These are phyloP conservation scores for Mortierella sp. DNA, from an alignment of 371 early-diverging fungal genomes.

Conservation along the genomic window DNA sequence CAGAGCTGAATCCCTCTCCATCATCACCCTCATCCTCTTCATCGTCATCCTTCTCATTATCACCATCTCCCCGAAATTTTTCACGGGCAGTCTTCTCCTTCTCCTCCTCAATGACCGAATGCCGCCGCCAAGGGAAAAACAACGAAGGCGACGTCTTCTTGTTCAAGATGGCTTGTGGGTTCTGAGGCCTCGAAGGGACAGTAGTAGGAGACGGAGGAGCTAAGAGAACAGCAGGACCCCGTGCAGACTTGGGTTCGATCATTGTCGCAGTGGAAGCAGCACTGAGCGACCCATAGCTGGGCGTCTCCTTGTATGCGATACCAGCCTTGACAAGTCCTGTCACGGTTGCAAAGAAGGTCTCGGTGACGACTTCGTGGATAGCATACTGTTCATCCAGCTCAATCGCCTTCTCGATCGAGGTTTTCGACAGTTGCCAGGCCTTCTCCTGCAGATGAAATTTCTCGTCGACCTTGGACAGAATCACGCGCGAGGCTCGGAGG, in stretches of 20 bases:
- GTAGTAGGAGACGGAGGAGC: background rate
- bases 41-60: slow-evolving; percentile 6
- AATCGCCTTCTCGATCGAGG: slow-evolving; percentile 64
- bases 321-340: slow-evolving; percentile 71
- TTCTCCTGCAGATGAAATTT: slow-evolving; percentile 63
- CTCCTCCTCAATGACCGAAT: slow-evolving; percentile 37
- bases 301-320: slow-evolving; percentile 71
- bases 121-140: slow-evolving; percentile 8
- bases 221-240: background rate
- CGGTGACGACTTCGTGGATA: slow-evolving; percentile 67
- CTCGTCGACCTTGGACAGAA: slow-evolving; percentile 63
- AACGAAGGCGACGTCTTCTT: background rate
- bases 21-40: background rate
- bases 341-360: slow-evolving; percentile 64
- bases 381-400: slow-evolving; percentile 71
- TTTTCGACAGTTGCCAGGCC: slow-evolving; percentile 63
- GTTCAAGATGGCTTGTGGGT: slow-evolving; percentile 25
- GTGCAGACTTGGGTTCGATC: slow-evolving; percentile 11
- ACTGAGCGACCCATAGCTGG: slow-evolving; percentile 52
- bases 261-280: background rate
- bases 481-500: slow-evolving; percentile 56
- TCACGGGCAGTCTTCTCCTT: background rate
- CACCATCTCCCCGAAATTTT: background rate
- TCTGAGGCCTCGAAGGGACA: background rate
- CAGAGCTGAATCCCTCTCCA: background rate